Evolutionary conservation across 208 protist genomes (phyloP).

Genomic region (Crithidia expoeki): DNA sequence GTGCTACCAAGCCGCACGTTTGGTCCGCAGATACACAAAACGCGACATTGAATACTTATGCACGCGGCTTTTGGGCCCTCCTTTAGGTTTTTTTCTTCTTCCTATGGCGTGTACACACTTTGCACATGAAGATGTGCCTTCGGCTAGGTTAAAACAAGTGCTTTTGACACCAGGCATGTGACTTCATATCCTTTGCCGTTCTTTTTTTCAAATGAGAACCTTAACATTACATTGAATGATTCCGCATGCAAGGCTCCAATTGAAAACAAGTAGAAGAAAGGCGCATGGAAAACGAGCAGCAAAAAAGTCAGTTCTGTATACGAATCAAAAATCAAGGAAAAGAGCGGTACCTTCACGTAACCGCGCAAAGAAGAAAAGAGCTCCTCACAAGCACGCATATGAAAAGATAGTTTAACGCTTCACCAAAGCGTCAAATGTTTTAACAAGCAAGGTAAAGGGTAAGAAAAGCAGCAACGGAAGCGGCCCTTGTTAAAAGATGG

Average conservation of each 20-base stretch:
- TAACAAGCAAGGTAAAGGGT: background rate
- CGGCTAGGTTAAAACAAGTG: background rate
- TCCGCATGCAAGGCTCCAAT: background rate
- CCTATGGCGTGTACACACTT: too few species aligned
- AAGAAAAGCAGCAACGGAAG: conserved; percentile 2
- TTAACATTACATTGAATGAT: background rate
- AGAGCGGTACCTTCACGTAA: background rate
- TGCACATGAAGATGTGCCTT: too few species aligned
- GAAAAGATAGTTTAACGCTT: background rate
- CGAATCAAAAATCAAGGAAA: background rate
- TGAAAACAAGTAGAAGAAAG: background rate
- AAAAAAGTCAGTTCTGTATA: conserved; percentile 1
- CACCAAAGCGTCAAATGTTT: background rate
- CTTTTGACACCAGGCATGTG: background rate
- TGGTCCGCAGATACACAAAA: too few species aligned
- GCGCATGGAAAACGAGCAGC: background rate
- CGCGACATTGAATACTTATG: too few species aligned
- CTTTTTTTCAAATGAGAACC: too few species aligned
- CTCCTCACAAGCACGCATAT: background rate
- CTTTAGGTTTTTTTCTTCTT: too few species aligned
- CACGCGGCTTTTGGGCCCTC: too few species aligned
- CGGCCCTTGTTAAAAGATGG: conserved; percentile 3
- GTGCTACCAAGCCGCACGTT: too few species aligned
- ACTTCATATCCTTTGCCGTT: too few species aligned
- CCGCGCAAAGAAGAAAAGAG: conserved; percentile 10